Evolutionary conservation across 257 asterid genomes (phyloP).

Genomic region (Petunia axillaris): DNA sequence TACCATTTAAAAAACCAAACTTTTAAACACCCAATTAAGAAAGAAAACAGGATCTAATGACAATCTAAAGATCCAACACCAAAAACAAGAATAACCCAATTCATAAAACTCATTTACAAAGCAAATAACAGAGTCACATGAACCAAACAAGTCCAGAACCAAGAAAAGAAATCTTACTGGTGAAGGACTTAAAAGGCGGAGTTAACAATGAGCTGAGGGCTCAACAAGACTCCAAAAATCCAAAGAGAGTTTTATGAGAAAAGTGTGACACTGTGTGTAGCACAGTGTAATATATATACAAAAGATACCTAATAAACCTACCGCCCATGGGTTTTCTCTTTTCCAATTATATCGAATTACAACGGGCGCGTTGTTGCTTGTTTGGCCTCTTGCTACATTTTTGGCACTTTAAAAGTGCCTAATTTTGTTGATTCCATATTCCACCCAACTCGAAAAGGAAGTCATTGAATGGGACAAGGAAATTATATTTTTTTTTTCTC

Average conservation of each 20-base stretch:
- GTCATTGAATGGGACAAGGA: not conserved
- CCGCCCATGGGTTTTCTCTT: slow-evolving; percentile 14
- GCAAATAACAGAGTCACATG: slow-evolving; percentile 16
- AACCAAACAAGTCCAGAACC: not conserved
- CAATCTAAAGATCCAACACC: not conserved
- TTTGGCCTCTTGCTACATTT: not conserved
- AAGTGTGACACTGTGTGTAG: not conserved
- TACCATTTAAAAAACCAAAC: not conserved
- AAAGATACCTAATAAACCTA: not conserved
- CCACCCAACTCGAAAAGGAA: not conserved
- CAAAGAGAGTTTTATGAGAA: slow-evolving; percentile 25
- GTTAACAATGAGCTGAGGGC: not conserved
- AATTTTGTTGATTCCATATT: not conserved
- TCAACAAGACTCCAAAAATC: not conserved
- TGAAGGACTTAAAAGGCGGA: slow-evolving; percentile 5
- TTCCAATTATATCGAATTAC: not conserved
- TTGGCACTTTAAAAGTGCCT: not conserved
- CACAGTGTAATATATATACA: not conserved
- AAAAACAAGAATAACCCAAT: slow-evolving; percentile 1
- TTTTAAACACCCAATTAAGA: not conserved
- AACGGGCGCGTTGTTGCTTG: not conserved
- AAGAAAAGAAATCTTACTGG: not conserved
- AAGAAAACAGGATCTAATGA: not conserved
- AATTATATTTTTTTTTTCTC: not conserved
- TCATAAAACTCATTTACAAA: not conserved